These are phyloP conservation scores for Xylariaceae sp. DNA, from an alignment of 2,329 filamentous ascomycete species.

Conservation along the genomic window DNA sequence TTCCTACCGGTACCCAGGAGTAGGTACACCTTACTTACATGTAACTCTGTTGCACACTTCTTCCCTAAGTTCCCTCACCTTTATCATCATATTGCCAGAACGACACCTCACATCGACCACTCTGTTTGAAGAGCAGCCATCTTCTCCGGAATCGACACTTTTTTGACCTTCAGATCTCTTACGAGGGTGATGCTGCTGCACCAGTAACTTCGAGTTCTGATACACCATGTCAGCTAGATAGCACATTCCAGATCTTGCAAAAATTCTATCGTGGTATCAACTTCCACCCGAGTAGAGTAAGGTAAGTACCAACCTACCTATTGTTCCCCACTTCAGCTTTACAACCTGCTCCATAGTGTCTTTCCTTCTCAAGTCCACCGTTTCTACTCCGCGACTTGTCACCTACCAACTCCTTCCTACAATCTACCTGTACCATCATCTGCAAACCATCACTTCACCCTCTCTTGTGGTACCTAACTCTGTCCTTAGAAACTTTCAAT, in stretches of 20 bases:
- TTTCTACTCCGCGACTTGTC: background rate
- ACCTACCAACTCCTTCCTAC: background rate
- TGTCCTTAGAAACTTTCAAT: background rate
- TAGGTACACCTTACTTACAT: background rate
- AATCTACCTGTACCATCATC: background rate
- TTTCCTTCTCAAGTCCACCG: background rate
- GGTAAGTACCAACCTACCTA: conserved; percentile 3
- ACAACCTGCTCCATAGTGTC: no score
- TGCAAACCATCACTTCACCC: background rate
- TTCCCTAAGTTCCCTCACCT: background rate
- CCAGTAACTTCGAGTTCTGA: no score
- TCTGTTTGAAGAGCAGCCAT: no score
- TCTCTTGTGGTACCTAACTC: background rate
- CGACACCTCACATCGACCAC: no score
- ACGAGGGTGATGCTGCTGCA: no score
- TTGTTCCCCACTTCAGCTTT: background rate
- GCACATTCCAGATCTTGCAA: no score
- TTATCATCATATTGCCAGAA: background rate
- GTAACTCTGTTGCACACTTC: background rate
- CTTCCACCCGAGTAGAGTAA: no score
- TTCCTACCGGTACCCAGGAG: background rate
- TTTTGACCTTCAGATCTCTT: no score
- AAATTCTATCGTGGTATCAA: no score
- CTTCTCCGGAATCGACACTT: no score
- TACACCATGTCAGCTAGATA: no score